Evolutionary conservation across 2,329 filamentous ascomycete genomes (phyloP).

Genomic region (Mollisia scopiformis): DNA sequence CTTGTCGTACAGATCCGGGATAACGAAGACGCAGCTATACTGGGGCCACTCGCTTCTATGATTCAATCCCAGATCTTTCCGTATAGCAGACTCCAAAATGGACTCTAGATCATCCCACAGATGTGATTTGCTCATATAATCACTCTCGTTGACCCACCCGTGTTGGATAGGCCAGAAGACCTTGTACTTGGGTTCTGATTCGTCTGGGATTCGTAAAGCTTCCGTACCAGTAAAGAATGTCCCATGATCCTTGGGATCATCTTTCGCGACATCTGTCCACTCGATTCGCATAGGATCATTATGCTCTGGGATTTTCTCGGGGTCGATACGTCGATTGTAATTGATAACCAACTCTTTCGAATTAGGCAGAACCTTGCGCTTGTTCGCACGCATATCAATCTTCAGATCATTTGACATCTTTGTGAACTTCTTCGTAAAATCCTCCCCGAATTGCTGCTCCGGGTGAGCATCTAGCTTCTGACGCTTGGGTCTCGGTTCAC

Average conservation of each 20-base stretch:
- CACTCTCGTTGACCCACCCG: conserved; percentile 88
- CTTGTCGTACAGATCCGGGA: conserved; percentile 96
- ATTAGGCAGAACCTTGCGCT: conserved; percentile 94
- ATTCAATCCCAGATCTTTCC: conserved; percentile 78
- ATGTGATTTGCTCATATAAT: conserved; percentile 79
- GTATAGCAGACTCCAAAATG: conserved; percentile 84
- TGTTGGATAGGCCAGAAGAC: conserved; percentile 89
- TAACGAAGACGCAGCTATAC: conserved; percentile 96
- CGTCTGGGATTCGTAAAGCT: conserved; percentile 85
- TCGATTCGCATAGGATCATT: conserved; percentile 94
- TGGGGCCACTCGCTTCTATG: conserved; percentile 82
- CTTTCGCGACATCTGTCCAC: conserved; percentile 81
- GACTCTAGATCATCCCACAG: conserved; percentile 86
- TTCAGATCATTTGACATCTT: conserved; percentile 88
- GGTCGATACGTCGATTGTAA: conserved; percentile 83
- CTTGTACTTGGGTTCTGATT: conserved; percentile 87
- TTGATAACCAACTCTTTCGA: conserved; percentile 95
- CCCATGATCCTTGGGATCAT: conserved; percentile 63
- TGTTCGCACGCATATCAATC: conserved; percentile 87
- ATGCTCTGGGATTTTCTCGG: conserved; percentile 88
- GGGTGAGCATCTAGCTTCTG: conserved; percentile 59
- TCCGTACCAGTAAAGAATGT: conserved; percentile 79
- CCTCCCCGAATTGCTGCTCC: conserved; percentile 87
- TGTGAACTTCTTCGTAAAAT: conserved; percentile 74
- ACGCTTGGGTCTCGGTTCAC: conserved; percentile 75